A percentile compares a stretch with the other conserved stretches of the same genome.
Evolutionary conservation across 306 rosid genomes (phyloP).

Genomic region (Gastrolobium villosum): DNA sequence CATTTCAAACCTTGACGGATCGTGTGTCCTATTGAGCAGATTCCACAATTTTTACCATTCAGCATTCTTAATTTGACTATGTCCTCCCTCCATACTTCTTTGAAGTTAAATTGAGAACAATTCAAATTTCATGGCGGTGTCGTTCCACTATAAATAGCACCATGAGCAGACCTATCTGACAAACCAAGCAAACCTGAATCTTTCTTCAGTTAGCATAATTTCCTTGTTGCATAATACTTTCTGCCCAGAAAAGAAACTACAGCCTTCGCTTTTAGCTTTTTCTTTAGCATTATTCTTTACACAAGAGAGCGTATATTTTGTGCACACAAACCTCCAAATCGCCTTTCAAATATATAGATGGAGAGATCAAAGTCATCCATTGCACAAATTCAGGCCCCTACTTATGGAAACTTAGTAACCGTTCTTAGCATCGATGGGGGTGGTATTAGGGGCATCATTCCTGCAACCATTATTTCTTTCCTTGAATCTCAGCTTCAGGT

Average conservation of each 20-base stretch:
- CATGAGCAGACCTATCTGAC: background rate
- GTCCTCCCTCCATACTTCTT: slow-evolving; percentile 21
- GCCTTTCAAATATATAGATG: slow-evolving; percentile 15
- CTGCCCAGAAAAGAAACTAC: background rate
- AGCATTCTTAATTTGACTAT: background rate
- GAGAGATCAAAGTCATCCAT: slow-evolving; percentile 43
- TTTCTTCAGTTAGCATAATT: background rate
- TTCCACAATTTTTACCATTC: no score
- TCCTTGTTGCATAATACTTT: background rate
- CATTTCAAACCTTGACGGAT: background rate
- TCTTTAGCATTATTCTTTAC: background rate
- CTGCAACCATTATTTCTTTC: slow-evolving; percentile 65
- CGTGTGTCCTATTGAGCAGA: no score
- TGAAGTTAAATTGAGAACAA: background rate
- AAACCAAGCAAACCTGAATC: background rate
- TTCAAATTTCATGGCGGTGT: background rate
- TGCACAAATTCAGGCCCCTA: slow-evolving; percentile 59
- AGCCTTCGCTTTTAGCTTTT: background rate
- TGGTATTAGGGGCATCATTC: slow-evolving; percentile 75
- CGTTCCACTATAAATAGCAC: slow-evolving; percentile 17
- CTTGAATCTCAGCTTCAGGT: slow-evolving; percentile 83
- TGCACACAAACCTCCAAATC: background rate
- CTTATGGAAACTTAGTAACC: slow-evolving; percentile 68
- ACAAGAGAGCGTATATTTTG: background rate
- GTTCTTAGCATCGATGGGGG: slow-evolving; percentile 83